Evolutionary conservation across 331 rosid genomes (phyloP), one percentile per base, ranked within the genome.

Genomic region (Saraca asoca): DNA sequence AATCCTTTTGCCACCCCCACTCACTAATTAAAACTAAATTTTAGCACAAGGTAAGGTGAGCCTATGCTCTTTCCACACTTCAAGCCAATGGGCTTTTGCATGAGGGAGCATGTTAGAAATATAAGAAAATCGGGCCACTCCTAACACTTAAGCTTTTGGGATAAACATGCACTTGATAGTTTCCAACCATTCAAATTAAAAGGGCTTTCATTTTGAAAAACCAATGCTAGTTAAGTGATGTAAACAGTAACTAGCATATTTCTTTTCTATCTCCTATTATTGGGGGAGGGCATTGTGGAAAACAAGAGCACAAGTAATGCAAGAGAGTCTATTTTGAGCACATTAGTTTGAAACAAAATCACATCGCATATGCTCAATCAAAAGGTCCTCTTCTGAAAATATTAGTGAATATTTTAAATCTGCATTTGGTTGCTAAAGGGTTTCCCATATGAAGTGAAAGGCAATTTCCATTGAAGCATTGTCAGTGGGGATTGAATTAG

Each of bases 361-460:
- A 0, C 0, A 45, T 24, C 18, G 14, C 14, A 7, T 7, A 52
- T 5, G 20, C 15, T 29, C 38, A 29, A 20, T 24, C 39, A 24
- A 11, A 29, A 12, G 59, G 6, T 12, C 20, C n/a, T 8, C 18
- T 45, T 13, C 17, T 0, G 17, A 45, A 3, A n/a, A 58, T 2
- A 8, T 58, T 16, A 8, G 45, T 4, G 18, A 31, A 16, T 38
- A 15, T 35, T 14, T 37, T 58, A 58, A 0, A 15, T 16, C 20
- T 58, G 13, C 44, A 5, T 3, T 37, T 58, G 64, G 29, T 12
- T 37, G 34, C 51, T 18, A 10, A 60, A 11, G 16, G 10, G 51
- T 42, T 43, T 42, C 39, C 17, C 20, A 62, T 29, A 45, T 53
- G 63, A 53, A 39, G 45, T n/a, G 33, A 53, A 11, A 43, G 53